Base-by-base conservation (phyloP, 2,329 filamentous ascomycete genomes). In the Trichoderma sp. region DNA sequence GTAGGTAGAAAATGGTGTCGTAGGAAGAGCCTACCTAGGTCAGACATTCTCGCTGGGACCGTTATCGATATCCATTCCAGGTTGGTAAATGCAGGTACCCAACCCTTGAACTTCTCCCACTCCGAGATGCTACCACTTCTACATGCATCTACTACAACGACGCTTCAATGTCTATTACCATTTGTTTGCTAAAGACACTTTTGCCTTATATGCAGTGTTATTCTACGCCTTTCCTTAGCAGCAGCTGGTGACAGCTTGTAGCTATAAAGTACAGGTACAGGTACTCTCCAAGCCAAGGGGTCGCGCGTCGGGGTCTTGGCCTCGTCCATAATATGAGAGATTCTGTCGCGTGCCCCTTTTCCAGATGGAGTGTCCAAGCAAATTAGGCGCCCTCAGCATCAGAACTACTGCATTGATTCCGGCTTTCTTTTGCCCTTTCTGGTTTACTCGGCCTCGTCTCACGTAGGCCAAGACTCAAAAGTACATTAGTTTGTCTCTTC, bases 261-360 rank as follows among this genome's bases (percentile, higher is more conserved):
- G 11, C n/a, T 51, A 6, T 21, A 8, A 43, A 51, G 43, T 21
- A 51, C 43, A 21, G 43, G 43, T 21, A 51, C 43, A 21, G 43
- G 43, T 51, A 51, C 47, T 53, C 47, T 53, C n/a, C 21, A 24
- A 14, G n/a, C 57, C 57, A 60, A 34, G 57, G 56, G 18, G 57
- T 32, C 18, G 28, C 26, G 53, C 28, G 56, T 58, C 56, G 18
- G 30, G 24, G 39, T 7, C 7, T 32, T n/a, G 56, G 56, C 56
- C 26, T 30, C 28, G 6, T 28, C 56, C 30, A 24, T 1, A 14
- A 43, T 2, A 43, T 57, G 18, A 24, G 34, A 47, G 26, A 12
- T 56, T 11, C 24, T 64, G 68, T 64, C 68, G 68, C 68, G 68
- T 57, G 68, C 68, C 68, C 60, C 58, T 71, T 71, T 71, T 71